Conservation (phyloP, 164 flowering plant genomes). For the Saururus chinensis region DNA sequence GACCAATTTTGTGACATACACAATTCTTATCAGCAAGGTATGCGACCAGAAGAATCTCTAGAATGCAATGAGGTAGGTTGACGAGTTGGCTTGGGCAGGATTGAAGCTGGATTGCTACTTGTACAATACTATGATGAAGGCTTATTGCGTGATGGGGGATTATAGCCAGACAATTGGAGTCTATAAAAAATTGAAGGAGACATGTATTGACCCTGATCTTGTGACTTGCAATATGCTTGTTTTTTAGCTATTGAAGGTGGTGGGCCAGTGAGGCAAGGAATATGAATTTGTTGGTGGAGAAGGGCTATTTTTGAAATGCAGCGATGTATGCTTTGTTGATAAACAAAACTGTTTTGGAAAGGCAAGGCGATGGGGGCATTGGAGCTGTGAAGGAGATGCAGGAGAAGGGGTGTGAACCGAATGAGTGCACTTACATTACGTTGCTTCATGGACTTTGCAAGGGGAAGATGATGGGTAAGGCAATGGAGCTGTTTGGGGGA, state of each 20-base stretch:
- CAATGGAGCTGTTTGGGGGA: conserved; percentile 39
- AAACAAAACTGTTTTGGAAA: conserved; percentile 91
- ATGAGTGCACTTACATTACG: conserved; percentile 70
- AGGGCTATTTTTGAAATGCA: conserved; percentile 66
- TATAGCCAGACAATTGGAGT: conserved; percentile 61
- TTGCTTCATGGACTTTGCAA: conserved; percentile 85
- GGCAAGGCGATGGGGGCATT: conserved; percentile 63
- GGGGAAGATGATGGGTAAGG: conserved; percentile 50
- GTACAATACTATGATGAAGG: conserved; percentile 92
- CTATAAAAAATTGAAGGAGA: conserved; percentile 67
- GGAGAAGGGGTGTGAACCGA: conserved; percentile 60
- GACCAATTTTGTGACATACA: conserved; percentile 76
- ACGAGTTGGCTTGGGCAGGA: conserved; percentile 41
- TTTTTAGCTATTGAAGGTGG: conserved; percentile 73
- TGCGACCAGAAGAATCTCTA: conserved; percentile 66
- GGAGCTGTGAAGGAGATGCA: conserved; percentile 69
- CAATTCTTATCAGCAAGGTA: conserved; percentile 77
- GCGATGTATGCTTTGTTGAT: conserved; percentile 80
- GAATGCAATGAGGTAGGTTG: conserved; percentile 54
- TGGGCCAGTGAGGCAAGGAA: conserved; percentile 56
- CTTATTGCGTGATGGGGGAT: conserved; percentile 49
- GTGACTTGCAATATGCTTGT: conserved; percentile 80
- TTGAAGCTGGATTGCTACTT: conserved; percentile 76
- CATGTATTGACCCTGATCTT: conserved; percentile 69
- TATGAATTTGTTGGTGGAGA: conserved; percentile 50